phyloP scores from a whole-genome alignment of 2,329 filamentous ascomycete genomes.

The Ambrosiella xylebori region DNA sequence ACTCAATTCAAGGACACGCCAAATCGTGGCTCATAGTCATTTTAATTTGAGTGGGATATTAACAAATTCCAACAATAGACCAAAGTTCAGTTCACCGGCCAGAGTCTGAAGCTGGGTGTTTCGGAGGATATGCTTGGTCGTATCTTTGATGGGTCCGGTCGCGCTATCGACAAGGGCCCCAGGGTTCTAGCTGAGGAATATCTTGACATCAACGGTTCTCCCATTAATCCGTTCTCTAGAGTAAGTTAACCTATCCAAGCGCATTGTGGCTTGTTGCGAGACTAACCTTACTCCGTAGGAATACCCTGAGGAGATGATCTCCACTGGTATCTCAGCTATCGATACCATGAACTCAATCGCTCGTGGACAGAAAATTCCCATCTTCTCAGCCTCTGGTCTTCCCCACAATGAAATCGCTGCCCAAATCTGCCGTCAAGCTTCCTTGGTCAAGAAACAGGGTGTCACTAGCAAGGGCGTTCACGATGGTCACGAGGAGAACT shows the following conservation, averaged over 20 bases:
- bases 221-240: slow-evolving; percentile 95
- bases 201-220: slow-evolving; percentile 95
- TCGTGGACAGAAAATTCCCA: slow-evolving; percentile 97
- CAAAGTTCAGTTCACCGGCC: slow-evolving; percentile 89
- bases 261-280: neutral
- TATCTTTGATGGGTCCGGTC: slow-evolving; percentile 95
- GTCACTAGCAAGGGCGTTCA: slow-evolving; percentile 84
- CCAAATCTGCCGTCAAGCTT: slow-evolving; percentile 93
- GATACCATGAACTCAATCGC: slow-evolving; percentile 98
- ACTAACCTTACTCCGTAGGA: slow-evolving; percentile 36
- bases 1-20: neutral
- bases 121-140: slow-evolving; percentile 99
- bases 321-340: slow-evolving; percentile 96
- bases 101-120: slow-evolving; percentile 95
- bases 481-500: slow-evolving; percentile 96
- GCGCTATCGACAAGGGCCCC: slow-evolving; percentile 96
- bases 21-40: neutral
- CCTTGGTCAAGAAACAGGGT: slow-evolving; percentile 66
- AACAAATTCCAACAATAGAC: slow-evolving; percentile 38
- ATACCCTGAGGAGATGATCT: slow-evolving; percentile 99
- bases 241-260: slow-evolving; percentile 31
- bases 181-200: slow-evolving; percentile 97
- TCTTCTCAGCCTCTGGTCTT: slow-evolving; percentile 95
- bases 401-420: slow-evolving; percentile 99
- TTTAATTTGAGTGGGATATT: slow-evolving; percentile 14